These are phyloP conservation scores for Pleurotus eryngii DNA, from an alignment of 768 basidiomycete species.

Conservation along the genomic window DNA sequence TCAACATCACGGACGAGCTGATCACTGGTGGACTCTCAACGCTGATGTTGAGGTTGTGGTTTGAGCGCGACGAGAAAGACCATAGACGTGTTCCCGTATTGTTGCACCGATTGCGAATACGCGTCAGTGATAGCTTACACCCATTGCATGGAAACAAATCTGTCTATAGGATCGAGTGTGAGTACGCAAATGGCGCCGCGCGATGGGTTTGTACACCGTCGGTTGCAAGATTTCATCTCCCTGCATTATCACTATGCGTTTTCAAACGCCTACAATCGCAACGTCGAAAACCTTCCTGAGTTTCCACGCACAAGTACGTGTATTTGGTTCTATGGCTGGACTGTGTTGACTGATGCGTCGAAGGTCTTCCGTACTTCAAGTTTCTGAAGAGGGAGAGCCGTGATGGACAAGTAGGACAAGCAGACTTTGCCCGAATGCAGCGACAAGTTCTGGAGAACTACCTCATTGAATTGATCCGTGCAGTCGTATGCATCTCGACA, in stretches of 20 bases:
- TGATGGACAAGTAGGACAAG: slow-evolving; percentile 49
- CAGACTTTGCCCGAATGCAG: slow-evolving; percentile 80
- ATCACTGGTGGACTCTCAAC: slow-evolving; percentile 77
- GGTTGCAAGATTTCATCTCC: slow-evolving; percentile 87
- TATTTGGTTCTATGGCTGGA: neutral
- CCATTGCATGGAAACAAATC: slow-evolving; percentile 74
- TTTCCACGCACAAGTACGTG: slow-evolving; percentile 80
- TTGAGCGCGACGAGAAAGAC: slow-evolving; percentile 84
- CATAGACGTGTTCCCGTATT: slow-evolving; percentile 77
- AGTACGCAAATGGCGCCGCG: slow-evolving; percentile 90
- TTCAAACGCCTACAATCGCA: slow-evolving; percentile 74
- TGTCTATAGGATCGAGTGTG: slow-evolving; percentile 90
- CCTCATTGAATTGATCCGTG: slow-evolving; percentile 80
- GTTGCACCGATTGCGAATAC: slow-evolving; percentile 77
- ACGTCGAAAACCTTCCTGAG: slow-evolving; percentile 79
- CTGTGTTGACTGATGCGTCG: slow-evolving; percentile 1
- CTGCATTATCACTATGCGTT: slow-evolving; percentile 88
- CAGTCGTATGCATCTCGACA: slow-evolving; percentile 59
- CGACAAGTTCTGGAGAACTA: slow-evolving; percentile 85
- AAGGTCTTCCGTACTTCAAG: slow-evolving; percentile 89
- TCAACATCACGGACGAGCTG: slow-evolving; percentile 81
- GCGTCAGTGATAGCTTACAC: slow-evolving; percentile 83
- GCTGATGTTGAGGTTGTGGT: slow-evolving; percentile 77
- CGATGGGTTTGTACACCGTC: slow-evolving; percentile 97
- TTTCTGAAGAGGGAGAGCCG: slow-evolving; percentile 67